Evolutionary conservation across 2,329 filamentous ascomycete species (phyloP), one percentile per base, ranked within the genome.

Genomic region (Macrophomina pseudophaseolina): DNA sequence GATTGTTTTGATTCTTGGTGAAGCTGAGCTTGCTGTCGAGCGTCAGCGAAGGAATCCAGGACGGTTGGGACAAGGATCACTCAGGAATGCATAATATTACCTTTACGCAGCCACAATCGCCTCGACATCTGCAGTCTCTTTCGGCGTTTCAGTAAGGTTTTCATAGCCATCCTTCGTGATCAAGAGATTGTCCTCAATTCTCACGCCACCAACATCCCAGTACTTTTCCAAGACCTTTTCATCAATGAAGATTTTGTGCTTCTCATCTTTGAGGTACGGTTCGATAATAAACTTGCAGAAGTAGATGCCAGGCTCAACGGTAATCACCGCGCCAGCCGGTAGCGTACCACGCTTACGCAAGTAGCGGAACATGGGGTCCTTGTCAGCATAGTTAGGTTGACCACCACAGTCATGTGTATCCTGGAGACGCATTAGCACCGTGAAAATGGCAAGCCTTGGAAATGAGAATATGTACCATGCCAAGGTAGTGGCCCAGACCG

Each of bases 271-370:
- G 74, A 91, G 86, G 74, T 88, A 90, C 23, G 87, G 86, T 79
- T 92, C 86, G 68, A 94, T 86, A 69, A 91, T 93, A 65, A 88
- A 89, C 42, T 85, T 84, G 75, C 89, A 90, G 79, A 94, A 94
- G 78, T 94, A 94, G 46, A 90, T 89, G 23, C 95, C 95, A 12
- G 95, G 95, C 82, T 99, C 95, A 46, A 98, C 94, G 0, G 95
- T 99, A 64, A 99, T 89, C 30, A 99, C 92, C 59, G 90, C 90
- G 7, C 91, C 90, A 0, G 88, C 90, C 0, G 93, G 92, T 56
- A 97, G 78, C 28, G 80, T 85, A 12, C 91, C 90, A 64, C 95
- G 84, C 46, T 97, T 89, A 52, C 95, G 85, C 68, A 99, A 82
- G 75, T 97, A 98, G 64, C 88, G 86, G 80, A 97, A 98, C 85